Base-by-base conservation (phyloP, 1,284 basidiomycete genomes). In the Apiotrichum brassicae region DNA sequence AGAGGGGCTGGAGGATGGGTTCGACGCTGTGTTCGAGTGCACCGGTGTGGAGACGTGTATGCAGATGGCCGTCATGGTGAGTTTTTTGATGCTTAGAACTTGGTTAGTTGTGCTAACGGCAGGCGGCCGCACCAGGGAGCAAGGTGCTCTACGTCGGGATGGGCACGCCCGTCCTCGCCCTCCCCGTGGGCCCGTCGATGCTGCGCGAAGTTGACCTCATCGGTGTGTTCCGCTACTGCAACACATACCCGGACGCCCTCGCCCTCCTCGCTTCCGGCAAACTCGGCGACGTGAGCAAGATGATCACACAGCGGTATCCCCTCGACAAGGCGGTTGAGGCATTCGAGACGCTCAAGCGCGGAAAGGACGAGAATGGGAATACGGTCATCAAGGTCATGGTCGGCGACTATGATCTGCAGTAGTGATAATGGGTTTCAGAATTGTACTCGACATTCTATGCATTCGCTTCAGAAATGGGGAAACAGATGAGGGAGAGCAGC, bases 121-220 rank as follows among this genome's bases (percentile, higher is more conserved):
- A n/a, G n/a, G 81, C 85, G 61, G 87, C 90, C 25, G 76, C 80
- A 46, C 78, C 87, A 6, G 92, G 91, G 46, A 87, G 88, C 37
- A 87, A 86, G 68, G 86, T 94, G 48, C 84, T 91, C 77, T 86
- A 91, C 63, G 83, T 97, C 61, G 93, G 93, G 26, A 97, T 97
- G 93, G 93, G 93, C 58, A 83, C 87, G 19, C 81, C 84, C 55
- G 86, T 85, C 64, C 81, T 87, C 51, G 78, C 80, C 54, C 78
- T 94, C 43, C 92, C 93, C n/a, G 78, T 91, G 49, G 85, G 85
- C 25, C 79, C 81, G 19, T 87, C 90, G 14, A 83, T 89, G 13
- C 75, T 85, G 42, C 83, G 93, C 46, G 93, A 97, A 75, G 89
- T 97, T 54, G 92, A 97, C 73, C 82, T 97, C 60, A 80, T 85